Base-by-base conservation (phyloP, 257 asterid species). In the Orobanche coerulescens region DNA sequence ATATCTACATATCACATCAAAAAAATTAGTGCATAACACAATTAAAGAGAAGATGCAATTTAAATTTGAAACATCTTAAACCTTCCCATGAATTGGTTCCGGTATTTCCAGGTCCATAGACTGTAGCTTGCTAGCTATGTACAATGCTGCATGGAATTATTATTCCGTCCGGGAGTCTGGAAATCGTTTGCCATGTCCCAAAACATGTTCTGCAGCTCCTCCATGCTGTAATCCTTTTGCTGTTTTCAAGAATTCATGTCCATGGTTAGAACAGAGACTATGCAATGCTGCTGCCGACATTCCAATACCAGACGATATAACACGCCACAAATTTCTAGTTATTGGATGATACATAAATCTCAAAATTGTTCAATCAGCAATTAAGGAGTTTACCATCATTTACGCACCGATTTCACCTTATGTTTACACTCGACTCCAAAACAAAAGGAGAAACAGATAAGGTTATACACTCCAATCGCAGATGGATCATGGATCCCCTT, bases 151-250 rank as follows among this genome's bases (percentile, higher is more conserved):
- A 69, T 23, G n/a, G 25, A 26, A 8, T 3, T 39, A 5, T 5
- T 37, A 40, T 58, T 16, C 83, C 77, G 73, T 0, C 74, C 64
- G 0, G 80, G 61, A 16, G 74, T 43, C 16, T 75, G 75, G 15
- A 81, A 90, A 24, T 82, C 86, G 66, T 67, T 66, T 6, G 88
- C 82, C 95, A 92, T 82, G 44, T 88, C 93, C 82, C 82, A 81
- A 36, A 88, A 85, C 94, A 88, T 82, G 52, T 57, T 58, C 40
- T 82, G 96, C 4, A 92, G 69, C 52, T 92, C 96, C 55, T 78
- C 78, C 61, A 78, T 10, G 43, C 83, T 84, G 66, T 74, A 81
- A 33, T 12, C 77, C 72, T 76, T 84, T 0, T 70, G 77, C 98
- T 92, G 89, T 49, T 49, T 7, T 9, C 9, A 15, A 1, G 12